These are phyloP conservation scores for Moniliophthora roreri DNA, from an alignment of 1,284 basidiomycete genomes.

Conservation along the genomic window DNA sequence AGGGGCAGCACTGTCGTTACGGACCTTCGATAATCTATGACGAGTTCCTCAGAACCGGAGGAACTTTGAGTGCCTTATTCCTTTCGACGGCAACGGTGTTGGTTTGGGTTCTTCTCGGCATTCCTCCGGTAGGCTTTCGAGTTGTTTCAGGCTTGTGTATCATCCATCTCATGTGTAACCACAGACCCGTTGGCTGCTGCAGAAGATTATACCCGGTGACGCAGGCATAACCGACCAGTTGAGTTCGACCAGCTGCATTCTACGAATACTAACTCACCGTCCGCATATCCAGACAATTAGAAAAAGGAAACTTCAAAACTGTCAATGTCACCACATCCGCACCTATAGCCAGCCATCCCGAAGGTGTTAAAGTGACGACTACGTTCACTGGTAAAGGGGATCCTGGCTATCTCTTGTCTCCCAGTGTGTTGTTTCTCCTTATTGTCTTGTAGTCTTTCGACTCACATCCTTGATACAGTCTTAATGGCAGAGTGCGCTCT, in stretches of 20 bases:
- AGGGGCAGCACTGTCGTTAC: constrained; percentile 38
- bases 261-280: constrained; percentile 3
- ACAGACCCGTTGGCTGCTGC: constrained; percentile 55
- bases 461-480: constrained; percentile 28
- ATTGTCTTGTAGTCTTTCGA: constrained; percentile 24
- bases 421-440: constrained; percentile 41
- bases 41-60: constrained; percentile 59
- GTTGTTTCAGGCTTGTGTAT: neutral
- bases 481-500: constrained; percentile 80
- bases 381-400: constrained; percentile 67
- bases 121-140: constrained; percentile 38
- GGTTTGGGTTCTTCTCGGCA: constrained; percentile 31
- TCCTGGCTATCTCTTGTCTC: constrained; percentile 74
- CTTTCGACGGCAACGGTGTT: constrained; percentile 39
- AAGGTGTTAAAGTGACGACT: constrained; percentile 54
- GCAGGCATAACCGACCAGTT: constrained; percentile 65
- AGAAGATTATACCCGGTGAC: constrained; percentile 48
- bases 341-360: constrained; percentile 27
- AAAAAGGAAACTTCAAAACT: constrained; percentile 55
- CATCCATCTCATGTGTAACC: constrained; percentile 1
- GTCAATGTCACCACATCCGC: constrained; percentile 56
- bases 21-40: constrained; percentile 72
- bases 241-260: neutral
- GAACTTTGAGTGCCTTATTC: constrained; percentile 41
- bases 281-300: constrained; percentile 41